Conservation (phyloP, 768 basidiomycete species). For the Pleurotus ostreatus region DNA sequence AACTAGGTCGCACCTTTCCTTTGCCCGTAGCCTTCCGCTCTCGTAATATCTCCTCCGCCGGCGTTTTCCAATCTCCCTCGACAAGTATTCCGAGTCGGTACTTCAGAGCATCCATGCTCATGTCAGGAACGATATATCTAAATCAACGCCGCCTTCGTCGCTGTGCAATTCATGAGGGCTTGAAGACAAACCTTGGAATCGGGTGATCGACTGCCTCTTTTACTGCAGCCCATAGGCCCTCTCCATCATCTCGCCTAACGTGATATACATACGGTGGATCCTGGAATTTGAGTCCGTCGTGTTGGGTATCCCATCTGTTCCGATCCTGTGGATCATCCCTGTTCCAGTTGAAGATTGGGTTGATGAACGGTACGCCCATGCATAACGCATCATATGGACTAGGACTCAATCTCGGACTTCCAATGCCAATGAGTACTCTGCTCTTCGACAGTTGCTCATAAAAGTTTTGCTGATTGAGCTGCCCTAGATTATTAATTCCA, state of each 20-base stretch:
- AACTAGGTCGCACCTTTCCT: background rate
- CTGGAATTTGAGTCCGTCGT: constrained; percentile 20
- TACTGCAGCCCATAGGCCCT: constrained; percentile 24
- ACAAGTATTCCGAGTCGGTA: constrained; percentile 20
- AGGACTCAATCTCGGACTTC: constrained; percentile 15
- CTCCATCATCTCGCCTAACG: constrained; percentile 22
- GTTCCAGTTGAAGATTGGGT: constrained; percentile 28
- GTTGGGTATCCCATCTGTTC: constrained; percentile 25
- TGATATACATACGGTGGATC: constrained; percentile 32
- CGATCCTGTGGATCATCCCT: constrained; percentile 20
- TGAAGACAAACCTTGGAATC: constrained; percentile 21
- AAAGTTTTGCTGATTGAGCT: constrained; percentile 15
- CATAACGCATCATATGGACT: constrained; percentile 31
- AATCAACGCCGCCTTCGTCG: background rate
- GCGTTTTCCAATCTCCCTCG: constrained; percentile 25
- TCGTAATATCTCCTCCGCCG: constrained; percentile 17
- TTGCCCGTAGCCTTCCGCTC: background rate
- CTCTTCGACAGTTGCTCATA: constrained; percentile 19
- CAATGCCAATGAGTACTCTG: constrained; percentile 25
- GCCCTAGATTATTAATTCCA: constrained; percentile 20
- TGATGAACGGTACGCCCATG: constrained; percentile 33
- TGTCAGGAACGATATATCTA: constrained; percentile 25
- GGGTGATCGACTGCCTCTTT: constrained; percentile 21
- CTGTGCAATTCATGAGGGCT: too few species aligned
- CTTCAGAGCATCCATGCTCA: constrained; percentile 24